Conservation (phyloP, 768 basidiomycete genomes). For the Lyophyllum atratum region DNA sequence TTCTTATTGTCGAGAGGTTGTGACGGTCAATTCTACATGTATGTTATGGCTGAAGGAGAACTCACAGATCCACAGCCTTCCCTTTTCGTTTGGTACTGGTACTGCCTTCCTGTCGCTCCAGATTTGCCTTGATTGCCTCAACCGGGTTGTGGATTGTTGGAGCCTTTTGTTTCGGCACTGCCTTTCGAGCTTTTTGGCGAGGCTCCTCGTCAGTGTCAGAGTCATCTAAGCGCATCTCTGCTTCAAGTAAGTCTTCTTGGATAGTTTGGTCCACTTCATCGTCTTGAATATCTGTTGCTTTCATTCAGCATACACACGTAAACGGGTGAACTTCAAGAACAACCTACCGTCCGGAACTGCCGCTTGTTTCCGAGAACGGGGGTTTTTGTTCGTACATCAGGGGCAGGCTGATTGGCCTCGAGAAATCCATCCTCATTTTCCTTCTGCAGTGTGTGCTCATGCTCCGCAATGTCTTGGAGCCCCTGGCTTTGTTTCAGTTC, state of each 20-base stretch:
- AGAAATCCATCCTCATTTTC: neutral
- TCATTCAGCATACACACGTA: too few species aligned
- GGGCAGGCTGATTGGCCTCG: neutral
- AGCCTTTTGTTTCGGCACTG: neutral
- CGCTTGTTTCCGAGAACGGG: neutral
- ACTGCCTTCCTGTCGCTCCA: neutral
- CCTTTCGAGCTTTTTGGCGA: too few species aligned
- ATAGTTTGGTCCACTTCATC: neutral
- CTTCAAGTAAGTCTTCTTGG: neutral
- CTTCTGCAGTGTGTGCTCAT: neutral
- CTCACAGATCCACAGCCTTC: neutral
- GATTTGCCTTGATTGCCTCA: neutral
- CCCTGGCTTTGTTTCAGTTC: neutral
- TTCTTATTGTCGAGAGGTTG: neutral
- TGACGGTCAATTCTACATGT: neutral
- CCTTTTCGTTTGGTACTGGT: neutral
- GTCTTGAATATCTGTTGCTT: neutral
- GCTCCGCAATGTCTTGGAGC: neutral
- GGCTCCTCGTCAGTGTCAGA: too few species aligned
- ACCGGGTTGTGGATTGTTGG: neutral
- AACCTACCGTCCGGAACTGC: neutral
- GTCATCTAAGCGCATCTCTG: neutral
- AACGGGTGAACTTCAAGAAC: neutral
- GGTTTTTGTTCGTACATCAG: neutral
- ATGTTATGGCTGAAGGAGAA: neutral